These are phyloP conservation scores for Clavispora asparagi DNA, from an alignment of 805 yeast species.

Conservation along the genomic window DNA sequence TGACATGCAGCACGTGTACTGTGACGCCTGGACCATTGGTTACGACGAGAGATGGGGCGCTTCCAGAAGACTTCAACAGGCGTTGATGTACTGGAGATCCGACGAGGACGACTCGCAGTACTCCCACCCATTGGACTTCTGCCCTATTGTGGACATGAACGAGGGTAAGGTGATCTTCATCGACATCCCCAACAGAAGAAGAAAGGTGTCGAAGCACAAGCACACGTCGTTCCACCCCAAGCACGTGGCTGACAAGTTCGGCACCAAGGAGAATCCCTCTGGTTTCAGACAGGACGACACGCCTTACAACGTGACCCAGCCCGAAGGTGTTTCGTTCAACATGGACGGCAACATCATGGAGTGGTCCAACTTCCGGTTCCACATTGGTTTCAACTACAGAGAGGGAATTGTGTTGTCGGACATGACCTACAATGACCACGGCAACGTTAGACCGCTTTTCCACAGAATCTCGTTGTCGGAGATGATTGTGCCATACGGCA, in stretches of 20 bases:
- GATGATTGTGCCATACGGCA: constrained; percentile 84
- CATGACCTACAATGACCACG: constrained; percentile 70
- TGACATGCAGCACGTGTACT: constrained; percentile 57
- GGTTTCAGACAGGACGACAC: constrained; percentile 58
- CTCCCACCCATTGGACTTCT: constrained; percentile 74
- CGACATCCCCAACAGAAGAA: constrained; percentile 71
- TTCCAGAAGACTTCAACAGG: constrained; percentile 70
- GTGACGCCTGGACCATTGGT: constrained; percentile 69
- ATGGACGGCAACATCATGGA: constrained; percentile 64
- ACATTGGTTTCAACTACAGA: constrained; percentile 79
- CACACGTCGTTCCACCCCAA: constrained; percentile 68
- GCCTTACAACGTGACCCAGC: constrained; percentile 71
- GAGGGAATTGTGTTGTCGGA: constrained; percentile 80
- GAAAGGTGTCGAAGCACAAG: constrained; percentile 62
- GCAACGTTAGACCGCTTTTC: constrained; percentile 66
- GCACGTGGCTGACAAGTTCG: constrained; percentile 56
- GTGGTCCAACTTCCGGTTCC: constrained; percentile 76
- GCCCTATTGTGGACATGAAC: constrained; percentile 77
- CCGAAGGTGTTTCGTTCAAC: constrained; percentile 76
- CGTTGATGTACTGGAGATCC: constrained; percentile 71
- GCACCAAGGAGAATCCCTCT: constrained; percentile 39
- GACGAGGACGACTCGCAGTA: constrained; percentile 73
- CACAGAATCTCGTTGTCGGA: constrained; percentile 74
- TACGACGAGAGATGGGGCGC: constrained; percentile 78
- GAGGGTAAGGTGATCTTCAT: constrained; percentile 62